Base-by-base conservation (phyloP, 2,329 filamentous ascomycete genomes). In the Pseudocercospora ulei region DNA sequence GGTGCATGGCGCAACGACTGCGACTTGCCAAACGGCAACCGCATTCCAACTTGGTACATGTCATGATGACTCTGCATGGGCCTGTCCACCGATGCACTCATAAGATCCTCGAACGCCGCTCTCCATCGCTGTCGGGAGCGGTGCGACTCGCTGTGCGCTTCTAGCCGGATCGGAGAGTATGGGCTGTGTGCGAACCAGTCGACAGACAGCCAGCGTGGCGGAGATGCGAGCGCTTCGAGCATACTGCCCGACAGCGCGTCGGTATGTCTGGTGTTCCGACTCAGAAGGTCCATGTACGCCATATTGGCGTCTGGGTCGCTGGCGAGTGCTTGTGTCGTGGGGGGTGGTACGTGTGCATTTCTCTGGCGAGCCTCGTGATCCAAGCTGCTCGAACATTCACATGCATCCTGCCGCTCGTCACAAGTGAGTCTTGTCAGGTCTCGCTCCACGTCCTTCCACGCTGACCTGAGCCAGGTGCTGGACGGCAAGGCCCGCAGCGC, bases 71-170 rank as follows among this genome's bases (percentile, higher is more conserved):
- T 51, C 0, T 34, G 37, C 53, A 58, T 56, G 2, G 55, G 54
- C 43, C 58, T 60, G 29, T 56, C 58, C 2, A 61, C 43, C 2
- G 55, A 60, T 2, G 71, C 59, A 31, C 64, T 64, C 9, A 77
- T 48, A 6, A 78, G 62, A 48, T 78, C 74, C 49, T 76, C 72
- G 48, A 75, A 77, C 0, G 74, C 73, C 35, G 70, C 67, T 9
- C 70, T 64, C 72, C 73, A 76, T 19, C 63, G 62, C 31, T 60
- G 48, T 47, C 62, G 57, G 40, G 60, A 39, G 28, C 38, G 35
- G 9, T 44, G 46, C 50, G 64, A 33, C 44, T 56, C 23, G 25
- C 59, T 54, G 43, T 71, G 60, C n/a, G 62, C 57, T 48, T 75
- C 72, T 1, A 76, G 56, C 11, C 65, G 57, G n/a, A 70, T 52